phyloP scores from a whole-genome alignment of 805 yeast genomes.

The Lachancea thermotolerans region DNA sequence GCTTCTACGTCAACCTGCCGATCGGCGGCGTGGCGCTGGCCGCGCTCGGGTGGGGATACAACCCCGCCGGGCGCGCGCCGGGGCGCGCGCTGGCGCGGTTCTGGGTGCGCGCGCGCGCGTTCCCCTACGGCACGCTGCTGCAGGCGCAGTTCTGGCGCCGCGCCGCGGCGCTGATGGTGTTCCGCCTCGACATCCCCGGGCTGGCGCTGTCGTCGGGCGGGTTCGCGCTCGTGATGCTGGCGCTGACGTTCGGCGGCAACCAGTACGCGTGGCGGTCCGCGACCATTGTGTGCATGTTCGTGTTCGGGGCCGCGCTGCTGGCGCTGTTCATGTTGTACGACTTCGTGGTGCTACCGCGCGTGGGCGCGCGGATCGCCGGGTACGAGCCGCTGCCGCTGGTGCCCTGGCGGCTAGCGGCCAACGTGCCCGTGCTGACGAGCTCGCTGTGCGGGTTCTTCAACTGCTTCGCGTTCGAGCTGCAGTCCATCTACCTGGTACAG shows the following conservation, averaged over 20 bases:
- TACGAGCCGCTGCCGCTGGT: constrained; percentile 2
- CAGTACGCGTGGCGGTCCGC: constrained; percentile 49
- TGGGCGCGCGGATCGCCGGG: not conserved
- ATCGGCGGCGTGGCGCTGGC: constrained; percentile 42
- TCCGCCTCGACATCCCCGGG: constrained; percentile 20
- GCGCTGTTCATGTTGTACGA: constrained; percentile 44
- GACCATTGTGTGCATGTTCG: constrained; percentile 35
- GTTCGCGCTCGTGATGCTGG: constrained; percentile 17
- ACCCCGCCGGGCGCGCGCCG: constrained; percentile 9
- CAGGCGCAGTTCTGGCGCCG: not conserved
- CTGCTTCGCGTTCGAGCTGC: constrained; percentile 18
- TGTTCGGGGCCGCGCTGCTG: constrained; percentile 38
- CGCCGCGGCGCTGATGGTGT: constrained; percentile 7
- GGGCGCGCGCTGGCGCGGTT: not conserved
- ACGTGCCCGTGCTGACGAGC: constrained; percentile 11
- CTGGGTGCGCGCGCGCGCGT: not conserved
- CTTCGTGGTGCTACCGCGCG: constrained; percentile 14
- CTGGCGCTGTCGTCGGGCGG: constrained; percentile 20
- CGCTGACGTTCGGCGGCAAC: constrained; percentile 44
- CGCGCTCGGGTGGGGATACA: constrained; percentile 15
- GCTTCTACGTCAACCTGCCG: constrained; percentile 65
- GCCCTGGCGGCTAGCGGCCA: not conserved
- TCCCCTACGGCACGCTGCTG: not conserved
- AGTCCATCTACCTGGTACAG: constrained; percentile 21
- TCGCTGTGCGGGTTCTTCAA: constrained; percentile 16